Base-by-base conservation (phyloP, 176 grass and related monocot species). In the Triticum timopheevii region DNA sequence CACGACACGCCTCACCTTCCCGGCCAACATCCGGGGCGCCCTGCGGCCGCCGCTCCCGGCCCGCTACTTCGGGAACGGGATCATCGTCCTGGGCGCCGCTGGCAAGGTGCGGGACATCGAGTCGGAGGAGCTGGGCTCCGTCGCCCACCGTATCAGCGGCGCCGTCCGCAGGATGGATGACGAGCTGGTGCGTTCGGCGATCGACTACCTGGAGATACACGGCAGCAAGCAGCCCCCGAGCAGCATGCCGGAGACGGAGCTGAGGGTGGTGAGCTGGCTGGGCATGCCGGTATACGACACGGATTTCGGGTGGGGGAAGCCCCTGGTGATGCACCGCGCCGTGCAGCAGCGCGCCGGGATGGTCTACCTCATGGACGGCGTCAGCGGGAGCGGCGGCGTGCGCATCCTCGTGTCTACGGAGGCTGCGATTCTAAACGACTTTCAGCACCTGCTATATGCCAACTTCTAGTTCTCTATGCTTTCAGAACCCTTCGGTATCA, bases 241-340 rank as follows among this genome's bases (percentile, higher is more conserved):
- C 44, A 24, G 22, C 4, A 24, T 88, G 22, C 45, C 33, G 30
- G 63, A 54, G 25, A 83, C 69, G 0, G 74, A 80, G 10, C 65
- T 88, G 22, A 82, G 79, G 54, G 69, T 80, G 30, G 2, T 76
- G 3, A 85, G 86, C 25, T 91, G 86, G 90, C 52, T 84, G 24
- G 61, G 23, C 23, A 64, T 64, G 62, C 23, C 62, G 62, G 62
- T 7, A 27, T 65, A 65, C 63, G 63, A 15, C 25, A 1, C 1
- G 62, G 24, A 28, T 28, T 28, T 28, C 62, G 24, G 62, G 24
- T 61, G 59, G 59, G 59, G 59, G 20, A 11, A 61, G 47, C 90
- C 76, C 16, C 19, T 25, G 61, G 25, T 80, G 63, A 88, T 81
- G 80, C 20, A 54, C 24, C 81, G 74, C 1, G 90, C 34, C 0